Percentiles rank a stretch among this genome's conserved stretches.
phyloP scores from a whole-genome alignment of 352 stramenopile species.

The Peronospora tabacina region DNA sequence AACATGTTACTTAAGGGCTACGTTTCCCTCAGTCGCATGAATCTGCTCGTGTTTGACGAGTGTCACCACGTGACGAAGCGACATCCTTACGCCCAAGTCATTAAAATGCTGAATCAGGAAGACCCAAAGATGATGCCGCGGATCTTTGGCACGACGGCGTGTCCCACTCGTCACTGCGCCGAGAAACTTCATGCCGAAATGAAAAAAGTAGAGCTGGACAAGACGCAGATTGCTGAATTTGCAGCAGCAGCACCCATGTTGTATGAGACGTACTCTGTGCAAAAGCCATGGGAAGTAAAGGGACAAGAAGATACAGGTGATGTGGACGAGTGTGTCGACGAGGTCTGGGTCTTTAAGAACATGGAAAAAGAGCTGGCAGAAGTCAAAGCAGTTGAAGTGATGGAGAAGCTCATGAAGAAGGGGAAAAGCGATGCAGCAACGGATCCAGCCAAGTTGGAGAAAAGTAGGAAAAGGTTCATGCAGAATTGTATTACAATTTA shows the following conservation, averaged over 20 bases:
- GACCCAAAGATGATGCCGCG: conserved; percentile 34
- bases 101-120: conserved; percentile 69
- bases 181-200: conserved; percentile 60
- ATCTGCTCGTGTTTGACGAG: conserved; percentile 87
- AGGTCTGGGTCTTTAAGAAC: conserved; percentile 27
- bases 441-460: conserved; percentile 36
- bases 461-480: conserved; percentile 48
- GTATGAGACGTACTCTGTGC: conserved; percentile 48
- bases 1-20: conserved; percentile 82
- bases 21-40: conserved; percentile 65
- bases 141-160: conserved; percentile 84
- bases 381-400: conserved; percentile 41
- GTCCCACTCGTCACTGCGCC: conserved; percentile 62
- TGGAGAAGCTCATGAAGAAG: conserved; percentile 45
- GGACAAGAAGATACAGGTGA: conserved; percentile 7
- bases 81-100: conserved; percentile 84
- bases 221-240: conserved; percentile 46
- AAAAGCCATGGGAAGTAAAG: conserved; percentile 22
- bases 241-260: conserved; percentile 60
- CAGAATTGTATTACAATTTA: conserved; percentile 48
- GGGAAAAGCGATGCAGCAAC: conserved; percentile 34
- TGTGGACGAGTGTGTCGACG: conserved; percentile 2
- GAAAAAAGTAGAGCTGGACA: conserved; percentile 59
- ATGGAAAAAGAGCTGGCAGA: conserved; percentile 41
- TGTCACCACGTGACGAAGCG: conserved; percentile 87